Evolutionary conservation across 345 rosid species (phyloP).

Genomic region (Zanthoxylum bungeanum): DNA sequence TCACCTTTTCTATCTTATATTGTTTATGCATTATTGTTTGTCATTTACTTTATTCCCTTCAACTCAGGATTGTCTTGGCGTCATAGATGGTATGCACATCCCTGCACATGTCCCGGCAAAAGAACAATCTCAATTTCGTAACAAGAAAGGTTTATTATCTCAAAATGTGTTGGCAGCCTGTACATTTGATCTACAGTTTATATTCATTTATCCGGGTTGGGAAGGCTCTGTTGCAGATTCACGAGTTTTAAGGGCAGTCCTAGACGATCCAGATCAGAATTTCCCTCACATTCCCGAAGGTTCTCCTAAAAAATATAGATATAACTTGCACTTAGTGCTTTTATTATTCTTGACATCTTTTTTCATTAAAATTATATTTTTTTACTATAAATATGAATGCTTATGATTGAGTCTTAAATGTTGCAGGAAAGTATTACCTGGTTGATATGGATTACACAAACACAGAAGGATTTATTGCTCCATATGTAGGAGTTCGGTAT

Average conservation of each 20-base stretch:
- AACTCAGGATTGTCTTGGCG: conserved; percentile 73
- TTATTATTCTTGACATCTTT: too few species aligned
- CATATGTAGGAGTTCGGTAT: conserved; percentile 61
- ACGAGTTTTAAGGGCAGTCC: conserved; percentile 69
- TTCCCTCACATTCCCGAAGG: conserved; percentile 75
- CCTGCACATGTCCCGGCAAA: conserved; percentile 78
- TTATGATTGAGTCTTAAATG: neutral
- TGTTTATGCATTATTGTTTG: neutral
- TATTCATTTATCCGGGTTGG: conserved; percentile 79
- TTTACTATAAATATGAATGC: neutral
- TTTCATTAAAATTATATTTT: neutral
- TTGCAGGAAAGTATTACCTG: conserved; percentile 68
- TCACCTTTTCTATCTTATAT: neutral
- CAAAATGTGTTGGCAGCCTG: conserved; percentile 85
- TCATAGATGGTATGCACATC: conserved; percentile 65
- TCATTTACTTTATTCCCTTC: conserved; percentile 19
- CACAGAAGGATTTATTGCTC: conserved; percentile 67
- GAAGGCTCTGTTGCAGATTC: conserved; percentile 80
- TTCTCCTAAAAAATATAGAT: conserved; percentile 13
- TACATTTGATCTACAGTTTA: conserved; percentile 69
- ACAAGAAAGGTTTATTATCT: conserved; percentile 55
- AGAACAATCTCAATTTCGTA: conserved; percentile 72
- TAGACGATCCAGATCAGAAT: conserved; percentile 76
- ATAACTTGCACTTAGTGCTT: conserved; percentile 7
- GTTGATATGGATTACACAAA: conserved; percentile 65